These are phyloP conservation scores for Vitellaria paradoxa DNA, from an alignment of 179 eudicot genomes.

Conservation along the genomic window DNA sequence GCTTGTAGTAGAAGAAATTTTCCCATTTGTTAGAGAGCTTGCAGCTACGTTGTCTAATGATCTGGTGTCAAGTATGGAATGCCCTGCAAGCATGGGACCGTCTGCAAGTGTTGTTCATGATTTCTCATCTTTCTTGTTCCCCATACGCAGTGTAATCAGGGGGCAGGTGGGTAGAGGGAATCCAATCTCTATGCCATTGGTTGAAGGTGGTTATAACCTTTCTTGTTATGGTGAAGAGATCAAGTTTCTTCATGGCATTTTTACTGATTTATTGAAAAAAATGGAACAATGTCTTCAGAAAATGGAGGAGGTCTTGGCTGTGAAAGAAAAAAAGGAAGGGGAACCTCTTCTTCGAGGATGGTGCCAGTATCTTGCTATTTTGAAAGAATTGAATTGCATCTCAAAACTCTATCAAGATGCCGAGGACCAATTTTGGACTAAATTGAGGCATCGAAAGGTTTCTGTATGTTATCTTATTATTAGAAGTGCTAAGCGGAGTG, in stretches of 20 bases:
- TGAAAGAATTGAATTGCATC: constrained; percentile 61
- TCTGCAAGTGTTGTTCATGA: constrained; percentile 46
- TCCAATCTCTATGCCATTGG: constrained; percentile 14
- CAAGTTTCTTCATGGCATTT: constrained; percentile 32
- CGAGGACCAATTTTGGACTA: constrained; percentile 46
- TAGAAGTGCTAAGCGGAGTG: constrained; percentile 48
- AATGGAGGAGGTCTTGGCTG: constrained; percentile 34
- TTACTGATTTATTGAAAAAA: constrained; percentile 32
- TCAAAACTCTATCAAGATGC: constrained; percentile 43
- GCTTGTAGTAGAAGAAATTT: constrained; percentile 38
- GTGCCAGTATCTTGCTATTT: constrained; percentile 57
- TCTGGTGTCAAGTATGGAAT: constrained; percentile 23
- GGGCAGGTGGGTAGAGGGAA: constrained; percentile 16
- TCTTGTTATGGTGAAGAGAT: constrained; percentile 32
- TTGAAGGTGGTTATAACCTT: constrained; percentile 4
- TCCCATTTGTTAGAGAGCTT: constrained; percentile 58
- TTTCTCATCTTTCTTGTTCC: constrained; percentile 54
- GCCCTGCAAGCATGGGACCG: constrained; percentile 22
- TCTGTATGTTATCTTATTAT: constrained; percentile 51
- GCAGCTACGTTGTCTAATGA: constrained; percentile 37
- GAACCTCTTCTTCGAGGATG: constrained; percentile 30
- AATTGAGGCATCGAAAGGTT: constrained; percentile 45
- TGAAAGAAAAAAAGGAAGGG: constrained; percentile 25
- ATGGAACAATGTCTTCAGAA: constrained; percentile 47
- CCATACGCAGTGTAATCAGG: constrained; percentile 28